These are phyloP conservation scores for Beta lomatogona DNA, from an alignment of 179 eudicot species.

Conservation along the genomic window DNA sequence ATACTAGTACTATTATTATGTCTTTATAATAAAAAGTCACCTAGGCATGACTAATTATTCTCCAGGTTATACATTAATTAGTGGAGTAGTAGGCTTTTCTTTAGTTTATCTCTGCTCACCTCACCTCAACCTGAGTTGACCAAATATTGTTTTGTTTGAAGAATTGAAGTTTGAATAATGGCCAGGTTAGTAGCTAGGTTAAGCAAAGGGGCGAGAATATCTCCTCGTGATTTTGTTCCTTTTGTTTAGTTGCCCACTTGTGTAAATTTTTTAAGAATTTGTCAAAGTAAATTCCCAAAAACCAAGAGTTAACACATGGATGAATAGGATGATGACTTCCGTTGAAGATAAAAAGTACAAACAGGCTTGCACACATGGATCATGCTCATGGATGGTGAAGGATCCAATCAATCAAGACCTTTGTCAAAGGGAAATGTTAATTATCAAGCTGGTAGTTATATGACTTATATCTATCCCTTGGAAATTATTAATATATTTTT, in stretches of 20 bases:
- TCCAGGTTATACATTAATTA: slow-evolving; percentile 21
- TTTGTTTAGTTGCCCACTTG: slow-evolving; percentile 21
- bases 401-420: too few species aligned
- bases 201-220: slow-evolving; percentile 27
- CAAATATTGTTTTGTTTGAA: not conserved
- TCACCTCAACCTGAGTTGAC: slow-evolving; percentile 16
- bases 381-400: not conserved
- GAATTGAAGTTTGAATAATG: not conserved
- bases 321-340: not conserved
- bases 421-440: too few species aligned
- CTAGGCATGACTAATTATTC: slow-evolving; percentile 20
- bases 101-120: not conserved
- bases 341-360: not conserved
- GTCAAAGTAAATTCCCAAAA: slow-evolving; percentile 1
- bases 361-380: too few species aligned
- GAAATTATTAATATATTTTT: too few species aligned
- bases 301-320: slow-evolving; percentile 14
- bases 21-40: not conserved
- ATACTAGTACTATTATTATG: not conserved
- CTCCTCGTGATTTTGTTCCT: slow-evolving; percentile 34
- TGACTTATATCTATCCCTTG: too few species aligned
- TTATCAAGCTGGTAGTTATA: too few species aligned
- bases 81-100: not conserved
- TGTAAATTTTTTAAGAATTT: not conserved
- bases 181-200: not conserved